Conservation (phyloP, 805 yeast species). For the Candida maris region DNA sequence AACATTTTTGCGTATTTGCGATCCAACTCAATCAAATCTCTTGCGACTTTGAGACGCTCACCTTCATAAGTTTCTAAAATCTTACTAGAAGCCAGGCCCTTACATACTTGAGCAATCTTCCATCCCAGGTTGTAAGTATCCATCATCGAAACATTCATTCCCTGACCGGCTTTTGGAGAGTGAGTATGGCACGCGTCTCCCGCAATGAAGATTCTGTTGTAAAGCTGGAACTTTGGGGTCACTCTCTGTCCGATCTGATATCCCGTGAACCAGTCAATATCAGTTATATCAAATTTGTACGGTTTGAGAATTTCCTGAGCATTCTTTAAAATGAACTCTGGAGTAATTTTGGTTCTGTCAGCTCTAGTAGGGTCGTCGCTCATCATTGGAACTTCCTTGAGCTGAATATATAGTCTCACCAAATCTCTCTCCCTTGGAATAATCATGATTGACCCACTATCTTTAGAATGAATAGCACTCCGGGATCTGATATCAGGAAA, state of each 20-base stretch:
- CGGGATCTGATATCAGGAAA: conserved; percentile 35
- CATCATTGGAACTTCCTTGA: conserved; percentile 22
- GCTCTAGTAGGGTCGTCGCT: conserved; percentile 18
- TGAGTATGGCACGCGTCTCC: conserved; percentile 97
- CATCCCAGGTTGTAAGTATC: conserved; percentile 30
- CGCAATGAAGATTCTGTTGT: conserved; percentile 44
- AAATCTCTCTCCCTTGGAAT: conserved; percentile 34
- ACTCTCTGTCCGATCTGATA: conserved; percentile 50
- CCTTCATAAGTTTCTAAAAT: conserved; percentile 31
- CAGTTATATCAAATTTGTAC: conserved; percentile 25
- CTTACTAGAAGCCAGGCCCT: conserved; percentile 24
- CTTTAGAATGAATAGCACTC: conserved; percentile 33
- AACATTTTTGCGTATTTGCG: conserved; percentile 28
- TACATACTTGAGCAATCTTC: conserved; percentile 32
- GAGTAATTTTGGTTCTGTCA: conserved; percentile 32
- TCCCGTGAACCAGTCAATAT: conserved; percentile 32
- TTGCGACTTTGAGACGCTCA: conserved; percentile 31
- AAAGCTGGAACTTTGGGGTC: conserved; percentile 39
- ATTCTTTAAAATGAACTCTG: conserved; percentile 27
- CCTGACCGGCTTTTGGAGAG: conserved; percentile 94
- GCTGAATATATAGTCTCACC: conserved; percentile 32
- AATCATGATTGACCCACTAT: conserved; percentile 31
- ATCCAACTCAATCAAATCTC: conserved; percentile 32
- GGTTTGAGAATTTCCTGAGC: conserved; percentile 24
- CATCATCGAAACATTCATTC: conserved; percentile 59